These are phyloP conservation scores for Argentina anserina DNA, from an alignment of 306 rosid species.

Conservation along the genomic window DNA sequence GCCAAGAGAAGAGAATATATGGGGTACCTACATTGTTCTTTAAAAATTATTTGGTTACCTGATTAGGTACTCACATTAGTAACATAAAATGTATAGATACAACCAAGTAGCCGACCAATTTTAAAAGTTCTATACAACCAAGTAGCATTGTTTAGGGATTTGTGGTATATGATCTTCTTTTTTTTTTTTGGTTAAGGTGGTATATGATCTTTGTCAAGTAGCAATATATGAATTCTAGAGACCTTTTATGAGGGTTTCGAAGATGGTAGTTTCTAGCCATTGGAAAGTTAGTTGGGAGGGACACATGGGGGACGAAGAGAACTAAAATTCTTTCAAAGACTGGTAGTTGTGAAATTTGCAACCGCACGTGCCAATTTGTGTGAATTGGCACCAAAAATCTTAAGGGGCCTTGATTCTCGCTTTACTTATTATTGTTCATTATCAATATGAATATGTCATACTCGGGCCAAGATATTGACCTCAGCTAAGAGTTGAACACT, in stretches of 20 bases:
- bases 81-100: not conserved
- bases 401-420: not conserved
- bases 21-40: not conserved
- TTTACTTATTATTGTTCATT: not conserved
- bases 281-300: constrained; percentile 32
- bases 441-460: not conserved
- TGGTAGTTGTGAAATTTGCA: constrained; percentile 17
- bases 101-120: not conserved
- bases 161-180: not conserved
- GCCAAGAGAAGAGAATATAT: not conserved
- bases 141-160: not conserved
- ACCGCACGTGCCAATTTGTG: constrained; percentile 13
- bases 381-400: not conserved
- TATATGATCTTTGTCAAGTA: constrained; percentile 9
- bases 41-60: not conserved
- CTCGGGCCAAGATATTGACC: not conserved
- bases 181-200: too few species aligned
- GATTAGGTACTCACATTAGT: not conserved
- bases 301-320: not conserved
- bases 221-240: not conserved
- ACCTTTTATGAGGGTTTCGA: constrained; percentile 1
- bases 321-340: constrained; percentile 19
- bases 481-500: not conserved
- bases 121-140: not conserved
- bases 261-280: not conserved